These are phyloP conservation scores for Picea abies DNA, from an alignment of 83 land plant species.

Conservation along the genomic window DNA sequence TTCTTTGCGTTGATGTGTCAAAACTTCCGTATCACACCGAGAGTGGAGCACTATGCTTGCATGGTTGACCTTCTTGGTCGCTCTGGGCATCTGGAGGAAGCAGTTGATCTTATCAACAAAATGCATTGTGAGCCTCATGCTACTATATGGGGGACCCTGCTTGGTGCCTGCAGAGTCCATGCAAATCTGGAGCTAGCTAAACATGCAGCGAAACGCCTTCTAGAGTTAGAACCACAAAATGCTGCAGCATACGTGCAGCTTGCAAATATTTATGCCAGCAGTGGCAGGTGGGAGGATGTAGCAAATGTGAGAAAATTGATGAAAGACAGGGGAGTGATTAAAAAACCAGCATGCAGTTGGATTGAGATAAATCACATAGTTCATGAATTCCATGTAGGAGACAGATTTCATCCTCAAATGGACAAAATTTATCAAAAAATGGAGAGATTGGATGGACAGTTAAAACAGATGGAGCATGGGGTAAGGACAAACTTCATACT, in stretches of 20 bases:
- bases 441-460: background rate
- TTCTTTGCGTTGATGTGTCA: background rate
- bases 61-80: constrained; percentile 40
- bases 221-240: constrained; percentile 5
- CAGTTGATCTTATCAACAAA: background rate
- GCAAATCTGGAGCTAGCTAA: constrained; percentile 1
- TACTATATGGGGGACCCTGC: constrained; percentile 3
- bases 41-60: constrained; percentile 31
- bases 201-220: background rate
- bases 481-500: background rate
- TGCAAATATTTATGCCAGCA: constrained; percentile 8
- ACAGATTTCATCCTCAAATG: background rate
- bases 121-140: constrained; percentile 7
- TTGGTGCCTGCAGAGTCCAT: constrained; percentile 5
- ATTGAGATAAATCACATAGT: constrained; percentile 9
- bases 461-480: background rate
- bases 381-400: constrained; percentile 7
- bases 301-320: constrained; percentile 2
- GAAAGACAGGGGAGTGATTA: constrained; percentile 4
- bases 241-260: background rate
- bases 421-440: background rate
- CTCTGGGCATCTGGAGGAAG: background rate
- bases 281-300: constrained; percentile 4
- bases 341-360: background rate
- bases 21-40: constrained; percentile 8